phyloP scores from a whole-genome alignment of 129 eudicot genomes.

The Oenanthe sinensis region DNA sequence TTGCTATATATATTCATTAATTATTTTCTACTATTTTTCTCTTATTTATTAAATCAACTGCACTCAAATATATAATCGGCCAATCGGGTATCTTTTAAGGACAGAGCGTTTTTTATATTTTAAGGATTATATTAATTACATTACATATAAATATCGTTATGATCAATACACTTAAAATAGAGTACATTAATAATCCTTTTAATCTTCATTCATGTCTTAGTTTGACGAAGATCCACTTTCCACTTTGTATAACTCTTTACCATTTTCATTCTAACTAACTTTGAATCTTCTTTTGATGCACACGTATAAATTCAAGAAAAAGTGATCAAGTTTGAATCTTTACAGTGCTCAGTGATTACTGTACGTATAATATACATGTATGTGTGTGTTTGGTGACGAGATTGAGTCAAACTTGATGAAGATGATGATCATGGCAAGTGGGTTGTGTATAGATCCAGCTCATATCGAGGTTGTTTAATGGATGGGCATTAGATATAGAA shows the following conservation, averaged over 20 bases:
- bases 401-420: background rate
- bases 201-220: background rate
- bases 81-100: too few species aligned
- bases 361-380: background rate
- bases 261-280: background rate
- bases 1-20: too few species aligned
- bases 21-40: too few species aligned
- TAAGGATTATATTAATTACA: background rate
- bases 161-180: background rate
- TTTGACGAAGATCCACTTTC: slow-evolving; percentile 3
- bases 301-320: background rate
- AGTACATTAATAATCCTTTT: too few species aligned
- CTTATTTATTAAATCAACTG: too few species aligned
- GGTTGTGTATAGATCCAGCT: slow-evolving; percentile 13
- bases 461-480: background rate
- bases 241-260: background rate
- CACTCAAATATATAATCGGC: too few species aligned
- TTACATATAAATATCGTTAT: background rate
- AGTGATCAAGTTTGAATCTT: background rate
- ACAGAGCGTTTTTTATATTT: too few species aligned
- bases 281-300: background rate
- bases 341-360: background rate
- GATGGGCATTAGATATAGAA: slow-evolving; percentile 22
- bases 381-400: background rate
- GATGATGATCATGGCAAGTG: background rate